Conservation (phyloP, 345 rosid species). For the Euphorbia lathyris region DNA sequence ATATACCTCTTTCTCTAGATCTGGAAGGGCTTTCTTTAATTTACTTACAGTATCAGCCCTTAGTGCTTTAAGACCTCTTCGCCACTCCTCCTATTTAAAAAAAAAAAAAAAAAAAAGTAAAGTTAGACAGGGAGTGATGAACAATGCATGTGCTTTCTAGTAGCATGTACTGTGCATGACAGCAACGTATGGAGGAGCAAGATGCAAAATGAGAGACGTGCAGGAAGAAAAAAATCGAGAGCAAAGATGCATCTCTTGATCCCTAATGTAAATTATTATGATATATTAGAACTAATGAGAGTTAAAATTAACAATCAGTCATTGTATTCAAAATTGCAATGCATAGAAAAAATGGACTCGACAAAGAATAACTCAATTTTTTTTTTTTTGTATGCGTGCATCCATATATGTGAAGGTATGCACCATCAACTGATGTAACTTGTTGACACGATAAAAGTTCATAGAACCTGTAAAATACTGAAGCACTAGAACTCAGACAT, state of each 20-base stretch:
- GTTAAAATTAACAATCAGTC: not conserved
- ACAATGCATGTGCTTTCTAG: not conserved
- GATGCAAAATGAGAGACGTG: not conserved
- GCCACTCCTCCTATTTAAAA: constrained; percentile 36
- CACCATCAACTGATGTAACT: not conserved
- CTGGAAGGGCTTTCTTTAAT: constrained; percentile 31
- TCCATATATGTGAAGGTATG: not conserved
- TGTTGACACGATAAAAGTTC: not conserved
- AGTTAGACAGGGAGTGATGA: not conserved
- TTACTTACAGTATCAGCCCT: constrained; percentile 32
- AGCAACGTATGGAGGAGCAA: not conserved
- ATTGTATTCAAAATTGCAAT: not conserved
- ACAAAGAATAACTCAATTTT: not conserved
- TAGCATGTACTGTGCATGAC: not conserved
- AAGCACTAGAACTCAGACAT: not conserved
- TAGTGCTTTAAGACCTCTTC: constrained; percentile 31
- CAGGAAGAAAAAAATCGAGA: not conserved
- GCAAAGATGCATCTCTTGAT: not conserved
- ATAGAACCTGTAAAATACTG: not conserved
- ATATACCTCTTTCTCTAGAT: constrained; percentile 35
- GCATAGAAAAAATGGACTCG: not conserved
- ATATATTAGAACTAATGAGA: not conserved
- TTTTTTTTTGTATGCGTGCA: too few relatives aligned
- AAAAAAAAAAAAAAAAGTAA: too few relatives aligned
- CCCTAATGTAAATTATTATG: not conserved